Base-by-base conservation (phyloP, 768 basidiomycete genomes). In the Nevesoporus exiguus region DNA sequence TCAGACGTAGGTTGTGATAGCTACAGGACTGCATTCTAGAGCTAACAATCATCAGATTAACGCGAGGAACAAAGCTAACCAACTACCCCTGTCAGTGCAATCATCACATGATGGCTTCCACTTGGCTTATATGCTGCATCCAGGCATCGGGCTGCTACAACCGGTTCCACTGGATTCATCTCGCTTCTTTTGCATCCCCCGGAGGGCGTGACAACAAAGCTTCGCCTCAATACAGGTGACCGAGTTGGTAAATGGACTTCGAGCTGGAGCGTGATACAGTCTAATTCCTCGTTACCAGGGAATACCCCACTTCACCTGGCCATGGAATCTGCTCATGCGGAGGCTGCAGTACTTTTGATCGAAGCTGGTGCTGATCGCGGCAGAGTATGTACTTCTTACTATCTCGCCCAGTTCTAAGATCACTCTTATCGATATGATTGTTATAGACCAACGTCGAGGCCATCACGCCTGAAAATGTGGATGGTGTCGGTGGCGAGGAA, bases 251-350 rank as follows among this genome's bases (percentile, higher is more conserved):
- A 66, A 70, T 68, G 9, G 47, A 47, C 19, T 45, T 47, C 24
- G 31, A 11, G 9, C 11, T 25, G 13, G 36, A 36, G n/a, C 25
- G 39, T 37, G n/a, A 30, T 29, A 40, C 41, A 6, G 25, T 21
- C 2, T 59, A 25, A 55, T 36, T 17, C 53, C 27, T 55, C 46
- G 42, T 62, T 61, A 52, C 49, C 64, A 90, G 95, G 96, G 47
- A 97, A 98, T 66, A 98, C 97, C 2, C 93, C 97, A 2, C 75
- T 99, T 34, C 97, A 99, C 77, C 82, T 99, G 30, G 95, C 96
- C 17, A 89, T 99, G 87, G 96, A 99, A 64, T 93, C 90, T 50
- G 96, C 87, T 17, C 90, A 98, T 66, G 96, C 91, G 14, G 86
- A 93, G 66, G 89, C 85, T 15, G 96, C 96, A 10, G 89, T 93